Conservation (phyloP, 108 stramenopile genomes). For the Stephanodiscus triporus region DNA sequence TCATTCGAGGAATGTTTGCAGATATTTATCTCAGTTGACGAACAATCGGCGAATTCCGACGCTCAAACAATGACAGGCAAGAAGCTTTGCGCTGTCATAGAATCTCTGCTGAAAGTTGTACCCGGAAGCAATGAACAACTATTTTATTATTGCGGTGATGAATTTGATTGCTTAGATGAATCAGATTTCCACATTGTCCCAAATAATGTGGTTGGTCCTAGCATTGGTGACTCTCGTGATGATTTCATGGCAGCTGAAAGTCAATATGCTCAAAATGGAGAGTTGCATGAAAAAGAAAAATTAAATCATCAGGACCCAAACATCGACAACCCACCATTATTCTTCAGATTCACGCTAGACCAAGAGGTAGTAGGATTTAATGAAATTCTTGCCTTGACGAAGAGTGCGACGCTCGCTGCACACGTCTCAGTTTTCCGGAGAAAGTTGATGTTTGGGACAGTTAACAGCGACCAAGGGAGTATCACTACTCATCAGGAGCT, state of each 20-base stretch:
- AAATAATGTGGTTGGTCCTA: background rate
- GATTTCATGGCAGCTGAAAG: background rate
- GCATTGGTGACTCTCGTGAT: background rate
- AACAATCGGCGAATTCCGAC: constrained; percentile 30
- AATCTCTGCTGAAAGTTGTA: constrained; percentile 49
- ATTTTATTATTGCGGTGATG: constrained; percentile 54
- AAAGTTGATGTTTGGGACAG: background rate
- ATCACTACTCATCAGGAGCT: background rate
- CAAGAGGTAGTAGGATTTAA: constrained; percentile 33
- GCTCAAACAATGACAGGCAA: constrained; percentile 35
- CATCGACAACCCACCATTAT: constrained; percentile 50
- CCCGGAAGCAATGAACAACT: constrained; percentile 55
- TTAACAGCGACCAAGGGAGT: background rate
- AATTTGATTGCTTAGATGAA: constrained; percentile 15
- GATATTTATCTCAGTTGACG: constrained; percentile 24
- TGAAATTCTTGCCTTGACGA: constrained; percentile 44
- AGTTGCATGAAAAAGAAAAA: background rate
- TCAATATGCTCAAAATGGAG: background rate
- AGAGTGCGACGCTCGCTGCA: constrained; percentile 53
- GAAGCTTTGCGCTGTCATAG: constrained; percentile 53
- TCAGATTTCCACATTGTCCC: background rate
- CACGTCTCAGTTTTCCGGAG: constrained; percentile 40
- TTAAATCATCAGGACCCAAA: background rate
- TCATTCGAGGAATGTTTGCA: constrained; percentile 34
- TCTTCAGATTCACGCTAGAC: constrained; percentile 60